Base-by-base conservation (phyloP, 805 yeast genomes). In the Lipomyces sp. region DNA sequence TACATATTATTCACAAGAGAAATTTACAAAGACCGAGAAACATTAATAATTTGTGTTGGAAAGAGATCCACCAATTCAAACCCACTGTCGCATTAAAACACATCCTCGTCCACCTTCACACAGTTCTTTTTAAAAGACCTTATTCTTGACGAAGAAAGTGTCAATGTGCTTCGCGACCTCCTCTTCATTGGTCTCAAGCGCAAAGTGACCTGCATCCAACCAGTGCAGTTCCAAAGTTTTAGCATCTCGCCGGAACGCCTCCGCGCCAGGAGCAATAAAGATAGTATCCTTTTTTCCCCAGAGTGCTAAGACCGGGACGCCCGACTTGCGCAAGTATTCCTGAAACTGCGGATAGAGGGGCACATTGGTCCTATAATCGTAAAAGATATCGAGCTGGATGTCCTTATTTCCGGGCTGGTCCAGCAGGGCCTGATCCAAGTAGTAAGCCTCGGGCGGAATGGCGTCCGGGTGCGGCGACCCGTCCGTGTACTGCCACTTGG, bases 211-310 rank as follows among this genome's bases (percentile, higher is more conserved):
- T 16, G 67, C 63, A 24, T 68, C 64, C 29, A 63, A 43, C 29
- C 63, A 62, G 28, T 63, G 62, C n/a, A 70, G 42, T 49, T 61
- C 63, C 7, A 63, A 60, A 26, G 64, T 58, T 23, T 60, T 62
- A 6, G 59, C 57, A 51, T 74, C 75, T 53, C 61, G 65, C 49
- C 59, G 63, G 57, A 45, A 72, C 11, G 74, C 74, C 22, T 66
- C 65, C 19, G 74, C 75, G 2, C 76, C 76, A 19, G 58, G 65
- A 11, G 53, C 45, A 10, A 56, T 60, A 55, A 73, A 74, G 36
- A 73, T 67, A 21, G 33, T 24, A 47, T 73, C 77, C 41, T 73
- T 70, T 39, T 64, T 61, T 11, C 77, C 78, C 78, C 78, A 74
- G 26, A 62, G 59, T 5, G 65, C 67, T 32, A 74, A 62, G 5